Conservation (phyloP, 2,329 filamentous ascomycete species). For the Grosmannia penicillata region DNA sequence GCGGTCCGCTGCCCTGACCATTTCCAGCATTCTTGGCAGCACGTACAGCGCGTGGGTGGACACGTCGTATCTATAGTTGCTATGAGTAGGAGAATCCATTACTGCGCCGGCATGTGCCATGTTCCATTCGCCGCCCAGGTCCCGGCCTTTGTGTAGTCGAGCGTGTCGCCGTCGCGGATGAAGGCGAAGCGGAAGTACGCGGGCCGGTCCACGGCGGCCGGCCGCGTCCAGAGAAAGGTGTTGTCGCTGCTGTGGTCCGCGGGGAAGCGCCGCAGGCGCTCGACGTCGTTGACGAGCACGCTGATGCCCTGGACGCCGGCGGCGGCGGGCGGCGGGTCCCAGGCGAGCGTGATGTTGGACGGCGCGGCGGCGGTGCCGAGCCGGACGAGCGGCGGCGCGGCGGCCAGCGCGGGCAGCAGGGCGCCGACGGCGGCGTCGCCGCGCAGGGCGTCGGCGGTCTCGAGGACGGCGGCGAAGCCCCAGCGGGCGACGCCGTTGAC, state of each 20-base stretch:
- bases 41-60: conserved; percentile 11
- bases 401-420: conserved; percentile 40
- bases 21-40: conserved; percentile 16
- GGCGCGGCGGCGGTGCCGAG: conserved; percentile 24
- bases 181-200: conserved; percentile 72
- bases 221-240: conserved; percentile 44
- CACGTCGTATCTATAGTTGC: conserved; percentile 5
- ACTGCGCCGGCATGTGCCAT: no score
- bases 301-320: conserved; percentile 60
- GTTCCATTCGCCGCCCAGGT: conserved; percentile 51
- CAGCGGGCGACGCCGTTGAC: conserved; percentile 88
- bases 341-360: conserved; percentile 52
- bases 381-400: conserved; percentile 29
- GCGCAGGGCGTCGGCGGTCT: conserved; percentile 61
- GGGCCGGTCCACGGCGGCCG: conserved; percentile 31
- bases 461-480: conserved; percentile 80
- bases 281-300: conserved; percentile 77
- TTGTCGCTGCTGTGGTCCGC: conserved; percentile 28
- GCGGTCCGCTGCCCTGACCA: conserved; percentile 19
- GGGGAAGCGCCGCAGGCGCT: conserved; percentile 61
- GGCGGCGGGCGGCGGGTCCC: conserved; percentile 30
- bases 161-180: conserved; percentile 47
- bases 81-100: no score
- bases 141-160: conserved; percentile 64
- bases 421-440: conserved; percentile 52